These are phyloP conservation scores for Ceratobasidium sp. DNA, from an alignment of 1,284 basidiomycete species.

Conservation along the genomic window DNA sequence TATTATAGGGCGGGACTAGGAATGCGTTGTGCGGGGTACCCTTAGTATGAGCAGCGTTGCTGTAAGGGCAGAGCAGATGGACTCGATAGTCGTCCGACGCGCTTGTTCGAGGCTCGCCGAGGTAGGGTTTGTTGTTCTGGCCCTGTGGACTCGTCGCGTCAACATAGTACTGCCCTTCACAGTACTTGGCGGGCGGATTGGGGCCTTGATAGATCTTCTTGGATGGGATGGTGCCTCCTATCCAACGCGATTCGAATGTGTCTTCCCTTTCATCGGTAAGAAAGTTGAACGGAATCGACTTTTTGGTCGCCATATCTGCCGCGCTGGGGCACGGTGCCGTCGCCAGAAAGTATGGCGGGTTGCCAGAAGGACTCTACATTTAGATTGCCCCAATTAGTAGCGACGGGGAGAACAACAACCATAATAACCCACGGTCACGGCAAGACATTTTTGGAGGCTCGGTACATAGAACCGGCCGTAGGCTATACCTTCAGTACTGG, in stretches of 20 bases:
- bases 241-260: not conserved
- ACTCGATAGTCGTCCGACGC: not conserved
- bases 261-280: not conserved
- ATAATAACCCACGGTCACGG: not conserved
- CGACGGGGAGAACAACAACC: not conserved
- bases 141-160: not conserved
- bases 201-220: constrained; percentile 13
- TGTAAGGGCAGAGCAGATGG: not conserved
- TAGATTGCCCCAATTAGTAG: not conserved
- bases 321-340: not conserved
- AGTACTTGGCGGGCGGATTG: not conserved
- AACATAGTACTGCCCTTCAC: not conserved
- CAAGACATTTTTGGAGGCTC: not conserved
- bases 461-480: not conserved
- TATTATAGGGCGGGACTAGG: too few relatives aligned
- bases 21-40: not conserved
- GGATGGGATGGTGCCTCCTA: not conserved
- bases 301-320: not conserved
- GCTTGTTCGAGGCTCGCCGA: not conserved
- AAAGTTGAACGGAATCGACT: constrained; percentile 3
- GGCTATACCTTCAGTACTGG: not conserved
- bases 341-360: not conserved
- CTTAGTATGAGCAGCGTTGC: not conserved
- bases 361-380: not conserved
- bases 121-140: too few relatives aligned